These are phyloP conservation scores for Breviolum minutum DNA, from an alignment of 73 alveolate species.

Conservation along the genomic window DNA sequence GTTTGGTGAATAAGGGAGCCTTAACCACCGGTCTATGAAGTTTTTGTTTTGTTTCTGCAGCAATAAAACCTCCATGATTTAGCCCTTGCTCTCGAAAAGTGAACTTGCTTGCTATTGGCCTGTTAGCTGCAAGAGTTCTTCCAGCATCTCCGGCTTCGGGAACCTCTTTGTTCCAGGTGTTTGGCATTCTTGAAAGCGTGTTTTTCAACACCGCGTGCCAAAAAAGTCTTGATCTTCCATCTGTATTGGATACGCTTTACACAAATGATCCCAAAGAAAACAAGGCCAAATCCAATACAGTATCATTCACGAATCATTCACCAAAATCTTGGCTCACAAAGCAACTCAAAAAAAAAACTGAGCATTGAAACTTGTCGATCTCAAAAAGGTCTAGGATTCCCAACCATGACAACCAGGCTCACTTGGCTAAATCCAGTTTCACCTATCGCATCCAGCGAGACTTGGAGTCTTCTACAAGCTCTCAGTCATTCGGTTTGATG, in stretches of 20 bases:
- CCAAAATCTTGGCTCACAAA: no score
- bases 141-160: slow-evolving; percentile 46
- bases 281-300: no score
- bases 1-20: neutral
- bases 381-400: neutral
- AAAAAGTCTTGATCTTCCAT: neutral
- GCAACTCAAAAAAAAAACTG: no score
- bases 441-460: neutral
- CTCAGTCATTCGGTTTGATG: no score
- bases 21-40: no score
- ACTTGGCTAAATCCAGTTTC: slow-evolving; percentile 42
- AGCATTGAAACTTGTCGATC: no score
- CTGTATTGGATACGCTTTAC: neutral
- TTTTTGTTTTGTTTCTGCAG: no score
- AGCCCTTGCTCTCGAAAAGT: neutral
- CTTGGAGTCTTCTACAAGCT: no score
- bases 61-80: no score
- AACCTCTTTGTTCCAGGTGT: neutral
- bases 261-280: neutral
- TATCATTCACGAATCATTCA: no score
- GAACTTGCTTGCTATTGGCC: neutral
- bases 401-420: slow-evolving; percentile 18
- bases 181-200: neutral
- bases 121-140: slow-evolving; percentile 27
- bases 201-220: no score